These are phyloP conservation scores for Prunus yedoensis DNA, from an alignment of 331 rosid genomes.

Conservation along the genomic window DNA sequence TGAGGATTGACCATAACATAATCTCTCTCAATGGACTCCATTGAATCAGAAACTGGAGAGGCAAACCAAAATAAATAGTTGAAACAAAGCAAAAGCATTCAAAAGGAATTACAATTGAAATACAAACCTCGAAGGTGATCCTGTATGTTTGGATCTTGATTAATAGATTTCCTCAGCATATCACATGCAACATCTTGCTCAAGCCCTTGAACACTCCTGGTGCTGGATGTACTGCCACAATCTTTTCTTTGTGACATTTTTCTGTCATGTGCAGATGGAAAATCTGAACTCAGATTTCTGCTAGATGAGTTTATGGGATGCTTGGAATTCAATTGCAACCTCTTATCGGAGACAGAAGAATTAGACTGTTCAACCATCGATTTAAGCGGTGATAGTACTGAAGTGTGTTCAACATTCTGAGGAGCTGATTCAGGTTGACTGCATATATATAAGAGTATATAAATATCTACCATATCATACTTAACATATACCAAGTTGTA, in stretches of 20 bases:
- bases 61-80: conserved; percentile 16
- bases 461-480: neutral
- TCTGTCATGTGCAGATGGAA: conserved; percentile 27
- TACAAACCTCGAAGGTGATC: conserved; percentile 56
- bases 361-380: conserved; percentile 29
- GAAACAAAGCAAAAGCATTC: conserved; percentile 23
- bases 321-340: conserved; percentile 35
- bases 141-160: conserved; percentile 30
- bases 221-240: conserved; percentile 24
- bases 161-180: conserved; percentile 37
- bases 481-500: neutral
- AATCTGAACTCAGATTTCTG: conserved; percentile 26
- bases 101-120: conserved; percentile 14
- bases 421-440: too few relatives aligned
- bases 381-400: conserved; percentile 31
- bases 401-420: conserved; percentile 36
- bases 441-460: too few relatives aligned
- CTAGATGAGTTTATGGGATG: conserved; percentile 33
- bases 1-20: conserved; percentile 68
- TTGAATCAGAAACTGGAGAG: conserved; percentile 58
- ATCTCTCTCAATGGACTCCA: conserved; percentile 77
- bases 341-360: conserved; percentile 27
- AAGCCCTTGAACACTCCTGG: conserved; percentile 27
- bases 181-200: conserved; percentile 32
- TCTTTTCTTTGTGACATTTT: conserved; percentile 24